Evolutionary conservation across 768 basidiomycete species (phyloP).

Genomic region (Sistotremastrum niveocremeum): DNA sequence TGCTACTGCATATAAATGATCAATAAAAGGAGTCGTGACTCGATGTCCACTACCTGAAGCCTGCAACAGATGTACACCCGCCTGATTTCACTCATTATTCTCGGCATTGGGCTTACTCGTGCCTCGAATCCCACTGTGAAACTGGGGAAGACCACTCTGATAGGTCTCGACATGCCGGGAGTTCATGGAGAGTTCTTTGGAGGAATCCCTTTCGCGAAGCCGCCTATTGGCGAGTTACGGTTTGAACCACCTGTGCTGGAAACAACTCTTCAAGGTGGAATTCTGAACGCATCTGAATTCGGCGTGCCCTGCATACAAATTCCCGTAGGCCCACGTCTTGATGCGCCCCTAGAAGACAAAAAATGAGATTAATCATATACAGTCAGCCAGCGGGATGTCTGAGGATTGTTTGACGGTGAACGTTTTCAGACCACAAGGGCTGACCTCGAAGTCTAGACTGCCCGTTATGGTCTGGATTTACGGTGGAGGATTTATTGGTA

Average conservation of each 20-base stretch:
- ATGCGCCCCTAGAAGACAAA: too few species aligned
- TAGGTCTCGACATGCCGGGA: constrained; percentile 21
- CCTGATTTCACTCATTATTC: too few species aligned
- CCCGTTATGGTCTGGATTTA: constrained; percentile 15
- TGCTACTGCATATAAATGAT: too few species aligned
- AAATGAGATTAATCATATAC: too few species aligned
- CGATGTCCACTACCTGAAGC: too few species aligned
- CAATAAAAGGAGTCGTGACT: too few species aligned
- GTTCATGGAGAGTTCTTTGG: constrained; percentile 35
- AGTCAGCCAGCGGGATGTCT: neutral
- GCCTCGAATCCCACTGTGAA: constrained; percentile 11
- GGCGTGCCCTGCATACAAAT: constrained; percentile 18
- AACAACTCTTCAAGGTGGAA: constrained; percentile 6
- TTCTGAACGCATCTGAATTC: constrained; percentile 19
- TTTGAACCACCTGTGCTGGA: constrained; percentile 15
- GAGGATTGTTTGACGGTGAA: constrained; percentile 26
- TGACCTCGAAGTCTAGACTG: constrained; percentile 1
- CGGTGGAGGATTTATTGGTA: constrained; percentile 24
- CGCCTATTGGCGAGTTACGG: constrained; percentile 17
- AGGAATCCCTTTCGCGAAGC: constrained; percentile 24
- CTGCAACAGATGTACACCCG: too few species aligned
- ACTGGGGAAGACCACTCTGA: constrained; percentile 25
- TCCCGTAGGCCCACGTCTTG: too few species aligned
- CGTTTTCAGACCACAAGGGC: constrained; percentile 23
- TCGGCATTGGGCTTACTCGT: too few species aligned